These are phyloP conservation scores for Yamadazyma diddensiae DNA, from an alignment of 1,139 yeast genomes.

Conservation along the genomic window DNA sequence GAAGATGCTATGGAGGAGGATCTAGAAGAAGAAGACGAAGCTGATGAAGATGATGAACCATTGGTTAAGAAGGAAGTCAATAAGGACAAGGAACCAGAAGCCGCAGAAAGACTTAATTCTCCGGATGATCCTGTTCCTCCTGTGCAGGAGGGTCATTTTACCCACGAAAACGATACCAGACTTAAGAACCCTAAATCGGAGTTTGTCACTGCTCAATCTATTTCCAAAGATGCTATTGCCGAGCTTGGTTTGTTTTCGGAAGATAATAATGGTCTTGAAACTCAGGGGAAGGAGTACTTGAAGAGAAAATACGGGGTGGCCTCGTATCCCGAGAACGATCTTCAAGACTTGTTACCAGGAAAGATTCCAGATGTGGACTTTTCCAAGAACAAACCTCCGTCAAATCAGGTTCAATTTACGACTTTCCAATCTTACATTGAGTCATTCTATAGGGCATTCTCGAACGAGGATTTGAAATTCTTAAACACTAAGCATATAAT, in stretches of 20 bases:
- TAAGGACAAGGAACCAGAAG: slow-evolving; percentile 10
- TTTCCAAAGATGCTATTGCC: slow-evolving; percentile 63
- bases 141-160: slow-evolving; percentile 43
- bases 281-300: slow-evolving; percentile 68
- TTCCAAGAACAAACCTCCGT: slow-evolving; percentile 74
- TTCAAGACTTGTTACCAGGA: slow-evolving; percentile 80
- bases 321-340: slow-evolving; percentile 77
- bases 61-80: background rate
- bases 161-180: slow-evolving; percentile 54
- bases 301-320: slow-evolving; percentile 85
- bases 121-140: slow-evolving; percentile 41
- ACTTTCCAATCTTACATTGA: slow-evolving; percentile 86
- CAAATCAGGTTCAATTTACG: slow-evolving; percentile 88
- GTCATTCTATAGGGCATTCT: slow-evolving; percentile 72
- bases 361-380: slow-evolving; percentile 83
- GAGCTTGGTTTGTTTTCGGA: slow-evolving; percentile 69
- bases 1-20: slow-evolving; percentile 9
- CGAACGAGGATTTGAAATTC: slow-evolving; percentile 78
- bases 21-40: slow-evolving; percentile 10
- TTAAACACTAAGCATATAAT: slow-evolving; percentile 58
- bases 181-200: slow-evolving; percentile 76
- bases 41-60: background rate
- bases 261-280: slow-evolving; percentile 49
- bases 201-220: slow-evolving; percentile 68
- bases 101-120: slow-evolving; percentile 20